Base-by-base conservation (phyloP, 768 basidiomycete genomes). In the Tricholoma saponaceum region DNA sequence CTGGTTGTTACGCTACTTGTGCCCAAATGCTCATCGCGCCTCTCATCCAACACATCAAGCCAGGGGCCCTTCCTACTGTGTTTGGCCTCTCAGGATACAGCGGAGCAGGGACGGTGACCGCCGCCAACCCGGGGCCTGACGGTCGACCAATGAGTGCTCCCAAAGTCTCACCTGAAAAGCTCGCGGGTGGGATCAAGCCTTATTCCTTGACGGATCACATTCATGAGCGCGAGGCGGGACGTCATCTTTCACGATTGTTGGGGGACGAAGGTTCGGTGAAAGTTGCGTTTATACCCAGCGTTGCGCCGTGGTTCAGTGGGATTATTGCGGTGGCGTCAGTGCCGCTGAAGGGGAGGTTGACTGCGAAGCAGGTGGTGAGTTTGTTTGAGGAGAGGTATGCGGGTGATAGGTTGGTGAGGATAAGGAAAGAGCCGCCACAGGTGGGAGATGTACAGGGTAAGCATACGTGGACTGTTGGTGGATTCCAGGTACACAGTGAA, bases 121-220 rank as follows among this genome's bases (percentile, higher is more conserved):
- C 87, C 46, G 81, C 78, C 23, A 85, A 85, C 61, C 74, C 79
- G 1, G 86, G 85, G 61, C 74, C 79, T 2, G 82, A 88, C 51
- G 91, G 92, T 9, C 80, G 81, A 25, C 89, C 90, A 0, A 77
- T 81, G 26, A 94, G 86, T 33, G 76, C 85, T 13, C 87, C 97
- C 44, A 98, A 98, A 72, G 83, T 97, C 13, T 77, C 86, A 1
- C 79, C 90, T 0, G 85, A 90, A 62, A 85, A 79, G 59, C 84
- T 99, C 13, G 76, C 74, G 1, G 87, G 89, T 12, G 90, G 87
- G 2, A 73, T 98, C 50, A 82, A 85, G 54, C 88, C 95, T 6
- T 99, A 99, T 74, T 67, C 92, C 0, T 76, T 99, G 50, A 99
- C 97, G 13, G 95, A 95, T 71, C 97, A 99, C 74, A 97, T 99